Conservation (phyloP, 331 rosid species). For the Prunus yedoensis region DNA sequence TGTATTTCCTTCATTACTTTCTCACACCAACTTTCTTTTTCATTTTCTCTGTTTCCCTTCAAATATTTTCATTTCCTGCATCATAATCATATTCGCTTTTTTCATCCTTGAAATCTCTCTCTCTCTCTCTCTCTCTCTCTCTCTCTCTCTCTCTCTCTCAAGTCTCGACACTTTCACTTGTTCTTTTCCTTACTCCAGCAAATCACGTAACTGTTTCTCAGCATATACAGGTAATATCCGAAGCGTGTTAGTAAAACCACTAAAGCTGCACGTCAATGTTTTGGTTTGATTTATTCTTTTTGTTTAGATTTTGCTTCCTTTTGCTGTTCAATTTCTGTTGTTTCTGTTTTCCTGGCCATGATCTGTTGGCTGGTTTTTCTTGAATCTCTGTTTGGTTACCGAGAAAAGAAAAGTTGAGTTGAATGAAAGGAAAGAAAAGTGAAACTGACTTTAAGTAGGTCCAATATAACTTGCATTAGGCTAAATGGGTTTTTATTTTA, state of each 20-base stretch:
- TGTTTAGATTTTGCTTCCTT: constrained; percentile 31
- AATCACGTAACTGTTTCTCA: constrained; percentile 26
- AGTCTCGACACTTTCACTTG: constrained; percentile 4
- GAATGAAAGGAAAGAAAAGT: background rate
- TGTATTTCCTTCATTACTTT: constrained; percentile 22
- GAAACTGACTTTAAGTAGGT: constrained; percentile 16
- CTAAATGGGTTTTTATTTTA: background rate
- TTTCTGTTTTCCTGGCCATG: constrained; percentile 11
- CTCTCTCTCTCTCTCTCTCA: constrained; percentile 6
- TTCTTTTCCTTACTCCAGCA: background rate
- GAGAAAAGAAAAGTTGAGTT: constrained; percentile 18
- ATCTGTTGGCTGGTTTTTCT: constrained; percentile 12
- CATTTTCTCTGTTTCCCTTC: background rate
- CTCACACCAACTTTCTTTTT: background rate
- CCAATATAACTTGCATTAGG: background rate
- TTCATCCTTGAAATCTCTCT: constrained; percentile 41
- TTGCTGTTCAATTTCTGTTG: constrained; percentile 11
- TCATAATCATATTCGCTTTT: constrained; percentile 22
- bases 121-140: no score
- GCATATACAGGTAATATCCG: constrained; percentile 30
- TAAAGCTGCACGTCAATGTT: constrained; percentile 7
- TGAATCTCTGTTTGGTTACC: constrained; percentile 33
- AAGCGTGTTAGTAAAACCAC: background rate
- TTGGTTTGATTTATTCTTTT: constrained; percentile 14
- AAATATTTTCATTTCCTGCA: background rate